These are phyloP conservation scores for Chaetomium tenue DNA, from an alignment of 495 filamentous ascomycete species.

Conservation along the genomic window DNA sequence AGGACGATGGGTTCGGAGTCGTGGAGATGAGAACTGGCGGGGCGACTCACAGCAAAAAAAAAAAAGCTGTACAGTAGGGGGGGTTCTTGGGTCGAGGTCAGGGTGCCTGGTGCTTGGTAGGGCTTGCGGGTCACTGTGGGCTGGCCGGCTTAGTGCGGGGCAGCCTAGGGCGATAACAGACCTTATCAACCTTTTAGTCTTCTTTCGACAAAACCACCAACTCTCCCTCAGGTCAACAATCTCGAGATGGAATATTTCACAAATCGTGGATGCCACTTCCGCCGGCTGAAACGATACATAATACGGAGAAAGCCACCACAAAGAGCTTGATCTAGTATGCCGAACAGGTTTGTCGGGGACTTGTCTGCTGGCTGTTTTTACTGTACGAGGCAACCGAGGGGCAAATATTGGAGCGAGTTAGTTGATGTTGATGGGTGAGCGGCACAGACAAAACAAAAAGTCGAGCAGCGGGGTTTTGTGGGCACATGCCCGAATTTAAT, in stretches of 20 bases:
- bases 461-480: constrained; percentile 23
- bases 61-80: constrained; percentile 16
- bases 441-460: not conserved
- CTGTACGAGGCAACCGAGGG: not conserved
- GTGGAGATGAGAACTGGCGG: constrained; percentile 7
- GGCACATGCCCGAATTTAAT: constrained; percentile 24
- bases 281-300: constrained; percentile 26
- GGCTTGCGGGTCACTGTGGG: constrained; percentile 18
- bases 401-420: not conserved
- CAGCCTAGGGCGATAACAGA: constrained; percentile 8
- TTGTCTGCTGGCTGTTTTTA: not conserved
- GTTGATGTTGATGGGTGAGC: not conserved
- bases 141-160: constrained; percentile 8
- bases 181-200: not conserved
- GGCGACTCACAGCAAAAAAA: constrained; percentile 5
- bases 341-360: not conserved
- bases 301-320: constrained; percentile 11
- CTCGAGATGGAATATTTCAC: constrained; percentile 10
- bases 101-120: not conserved
- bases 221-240: constrained; percentile 15
- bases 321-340: not conserved
- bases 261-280: constrained; percentile 18
- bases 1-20: constrained; percentile 4
- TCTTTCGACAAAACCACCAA: not conserved
- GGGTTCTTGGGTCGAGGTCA: constrained; percentile 10